Evolutionary conservation across 1,139 yeast genomes (phyloP).

Genomic region (Spathaspora sp.): DNA sequence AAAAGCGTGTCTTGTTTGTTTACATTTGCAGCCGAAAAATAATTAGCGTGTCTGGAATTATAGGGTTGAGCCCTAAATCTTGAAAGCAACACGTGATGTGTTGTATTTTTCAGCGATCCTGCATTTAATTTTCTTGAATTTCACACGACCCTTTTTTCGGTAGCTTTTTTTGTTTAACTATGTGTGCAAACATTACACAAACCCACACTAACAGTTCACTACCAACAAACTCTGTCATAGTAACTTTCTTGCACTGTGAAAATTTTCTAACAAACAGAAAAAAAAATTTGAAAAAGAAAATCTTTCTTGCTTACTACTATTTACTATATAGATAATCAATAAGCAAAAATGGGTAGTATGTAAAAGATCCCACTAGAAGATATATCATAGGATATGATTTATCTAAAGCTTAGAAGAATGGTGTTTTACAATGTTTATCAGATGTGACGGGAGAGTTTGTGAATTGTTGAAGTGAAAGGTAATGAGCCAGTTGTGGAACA

Average conservation of each 20-base stretch:
- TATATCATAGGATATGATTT: neutral
- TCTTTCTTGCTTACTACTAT: conserved; percentile 6
- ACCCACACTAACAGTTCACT: too few relatives aligned
- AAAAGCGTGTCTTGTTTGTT: conserved; percentile 5
- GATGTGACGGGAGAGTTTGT: neutral
- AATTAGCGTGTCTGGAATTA: neutral
- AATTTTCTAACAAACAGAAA: conserved; percentile 11
- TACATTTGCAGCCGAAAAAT: neutral
- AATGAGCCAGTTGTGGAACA: too few relatives aligned
- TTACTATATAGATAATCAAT: conserved; percentile 22
- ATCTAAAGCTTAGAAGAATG: neutral
- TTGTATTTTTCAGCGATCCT: too few relatives aligned
- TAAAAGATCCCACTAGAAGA: conserved; percentile 22
- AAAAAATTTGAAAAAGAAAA: conserved; percentile 14
- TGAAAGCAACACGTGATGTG: neutral
- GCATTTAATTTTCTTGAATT: neutral
- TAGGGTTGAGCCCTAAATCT: neutral
- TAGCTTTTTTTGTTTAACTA: neutral
- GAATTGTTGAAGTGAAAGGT: neutral
- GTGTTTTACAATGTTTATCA: neutral
- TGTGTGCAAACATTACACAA: neutral
- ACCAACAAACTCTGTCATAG: too few relatives aligned
- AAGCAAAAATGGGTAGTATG: conserved; percentile 68
- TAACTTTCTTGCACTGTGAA: conserved; percentile 9
- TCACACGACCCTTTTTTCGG: conserved; percentile 1